Evolutionary conservation across 805 yeast genomes (phyloP).

Genomic region (Wickerhamiella domercqiae): DNA sequence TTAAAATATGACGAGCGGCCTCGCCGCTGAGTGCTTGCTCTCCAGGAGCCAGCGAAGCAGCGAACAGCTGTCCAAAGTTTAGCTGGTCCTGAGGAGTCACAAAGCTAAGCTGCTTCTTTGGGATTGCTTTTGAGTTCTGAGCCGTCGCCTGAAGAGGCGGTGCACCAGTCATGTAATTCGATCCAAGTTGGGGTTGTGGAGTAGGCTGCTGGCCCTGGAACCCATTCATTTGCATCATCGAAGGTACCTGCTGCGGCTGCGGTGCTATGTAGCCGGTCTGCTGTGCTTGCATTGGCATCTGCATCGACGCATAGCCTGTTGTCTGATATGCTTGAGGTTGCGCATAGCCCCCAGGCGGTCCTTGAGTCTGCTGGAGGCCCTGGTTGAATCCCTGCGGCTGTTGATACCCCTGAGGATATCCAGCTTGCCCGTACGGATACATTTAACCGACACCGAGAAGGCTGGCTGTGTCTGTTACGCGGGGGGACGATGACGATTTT

Average conservation of each 20-base stretch:
- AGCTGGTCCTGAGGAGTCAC: slow-evolving; percentile 74
- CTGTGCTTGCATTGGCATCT: slow-evolving; percentile 3
- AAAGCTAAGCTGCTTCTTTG: slow-evolving; percentile 58
- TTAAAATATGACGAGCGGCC: slow-evolving; percentile 60
- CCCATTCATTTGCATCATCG: slow-evolving; percentile 6
- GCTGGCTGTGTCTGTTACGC: too few species aligned
- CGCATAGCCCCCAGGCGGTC: slow-evolving; percentile 7
- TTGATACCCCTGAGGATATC: slow-evolving; percentile 6
- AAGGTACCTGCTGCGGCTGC: slow-evolving; percentile 3
- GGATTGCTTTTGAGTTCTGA: slow-evolving; percentile 15
- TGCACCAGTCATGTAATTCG: slow-evolving; percentile 21
- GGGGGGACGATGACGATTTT: too few species aligned
- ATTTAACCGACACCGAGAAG: slow-evolving; percentile 1
- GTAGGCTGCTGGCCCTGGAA: slow-evolving; percentile 17
- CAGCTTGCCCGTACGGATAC: slow-evolving; percentile 14
- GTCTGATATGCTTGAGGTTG: slow-evolving; percentile 11
- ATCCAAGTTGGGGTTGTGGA: slow-evolving; percentile 7
- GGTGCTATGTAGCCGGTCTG: background rate
- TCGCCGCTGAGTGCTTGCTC: slow-evolving; percentile 40
- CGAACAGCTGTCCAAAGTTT: slow-evolving; percentile 70
- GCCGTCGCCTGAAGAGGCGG: slow-evolving; percentile 18
- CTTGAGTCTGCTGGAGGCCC: too few species aligned
- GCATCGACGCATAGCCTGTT: slow-evolving; percentile 1
- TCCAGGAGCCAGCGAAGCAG: slow-evolving; percentile 53
- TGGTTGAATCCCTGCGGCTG: slow-evolving; percentile 7